Conservation (phyloP, 192 early-diverging fungal species). For the Backusella westeae region DNA sequence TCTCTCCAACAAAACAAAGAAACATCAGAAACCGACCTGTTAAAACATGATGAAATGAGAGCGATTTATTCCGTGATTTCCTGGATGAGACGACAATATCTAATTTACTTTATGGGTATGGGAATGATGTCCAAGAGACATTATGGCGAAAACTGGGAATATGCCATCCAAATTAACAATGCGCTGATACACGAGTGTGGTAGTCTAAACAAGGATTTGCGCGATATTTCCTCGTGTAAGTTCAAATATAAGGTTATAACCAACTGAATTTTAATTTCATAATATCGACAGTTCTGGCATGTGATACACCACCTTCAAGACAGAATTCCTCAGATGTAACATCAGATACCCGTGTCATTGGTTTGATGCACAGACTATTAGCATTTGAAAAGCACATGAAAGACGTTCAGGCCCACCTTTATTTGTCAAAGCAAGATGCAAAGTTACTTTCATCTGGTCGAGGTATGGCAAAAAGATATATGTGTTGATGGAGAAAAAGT, state of each 20-base stretch:
- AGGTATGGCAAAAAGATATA: slow-evolving; percentile 3
- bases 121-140: slow-evolving; percentile 4
- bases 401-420: slow-evolving; percentile 51
- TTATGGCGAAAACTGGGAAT: slow-evolving; percentile 3
- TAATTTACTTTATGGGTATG: slow-evolving; percentile 47
- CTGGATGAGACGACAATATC: slow-evolving; percentile 44
- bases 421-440: slow-evolving; percentile 50
- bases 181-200: slow-evolving; percentile 7
- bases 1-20: neutral
- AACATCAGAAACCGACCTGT: neutral
- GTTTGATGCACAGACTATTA: slow-evolving; percentile 42
- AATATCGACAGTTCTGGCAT: neutral
- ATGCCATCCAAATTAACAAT: slow-evolving; percentile 14
- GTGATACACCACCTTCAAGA: neutral
- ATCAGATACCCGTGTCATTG: neutral
- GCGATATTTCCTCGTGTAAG: slow-evolving; percentile 22
- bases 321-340: neutral
- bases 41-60: slow-evolving; percentile 23
- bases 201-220: slow-evolving; percentile 37
- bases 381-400: slow-evolving; percentile 47
- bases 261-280: neutral
- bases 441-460: slow-evolving; percentile 22
- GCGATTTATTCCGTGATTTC: slow-evolving; percentile 41
- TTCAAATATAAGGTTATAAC: neutral
- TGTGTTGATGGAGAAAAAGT: neutral